These are phyloP conservation scores for Bothriochloa decipiens DNA, from an alignment of 176 grass and related monocot species.

Conservation along the genomic window DNA sequence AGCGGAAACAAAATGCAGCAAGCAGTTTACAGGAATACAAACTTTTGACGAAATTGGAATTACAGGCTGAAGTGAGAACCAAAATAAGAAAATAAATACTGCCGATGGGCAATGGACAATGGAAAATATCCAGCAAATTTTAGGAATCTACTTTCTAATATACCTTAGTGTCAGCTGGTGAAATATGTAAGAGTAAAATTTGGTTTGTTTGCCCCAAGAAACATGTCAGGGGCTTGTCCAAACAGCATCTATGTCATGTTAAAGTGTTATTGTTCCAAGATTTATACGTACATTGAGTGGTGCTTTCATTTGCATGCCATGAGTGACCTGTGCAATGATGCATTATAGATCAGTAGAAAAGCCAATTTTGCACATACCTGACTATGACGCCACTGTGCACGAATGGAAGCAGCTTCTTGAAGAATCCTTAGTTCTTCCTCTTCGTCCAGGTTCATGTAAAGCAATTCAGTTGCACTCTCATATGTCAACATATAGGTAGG, in stretches of 20 bases:
- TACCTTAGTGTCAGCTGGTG: constrained; percentile 5
- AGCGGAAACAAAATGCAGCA: constrained; percentile 14
- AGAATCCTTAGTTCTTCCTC: constrained; percentile 87
- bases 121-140: constrained; percentile 10
- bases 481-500: constrained; percentile 99
- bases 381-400: constrained; percentile 71
- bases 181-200: constrained; percentile 1
- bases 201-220: not conserved
- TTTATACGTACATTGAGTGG: not conserved
- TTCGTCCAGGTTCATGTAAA: constrained; percentile 93
- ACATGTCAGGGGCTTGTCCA: not conserved
- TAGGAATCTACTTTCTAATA: constrained; percentile 13
- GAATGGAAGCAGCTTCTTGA: constrained; percentile 74
- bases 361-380: constrained; percentile 38
- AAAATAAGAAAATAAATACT: not conserved
- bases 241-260: not conserved
- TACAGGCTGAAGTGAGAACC: not conserved
- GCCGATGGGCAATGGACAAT: not conserved
- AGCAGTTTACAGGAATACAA: constrained; percentile 11
- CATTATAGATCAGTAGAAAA: constrained; percentile 28
- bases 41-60: constrained; percentile 23
- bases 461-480: constrained; percentile 88
- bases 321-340: constrained; percentile 9
- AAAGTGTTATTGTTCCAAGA: not conserved
- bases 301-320: constrained; percentile 24